Evolutionary conservation across 73 alveolate species (phyloP).

Genomic region (Paramecium biaurelia): DNA sequence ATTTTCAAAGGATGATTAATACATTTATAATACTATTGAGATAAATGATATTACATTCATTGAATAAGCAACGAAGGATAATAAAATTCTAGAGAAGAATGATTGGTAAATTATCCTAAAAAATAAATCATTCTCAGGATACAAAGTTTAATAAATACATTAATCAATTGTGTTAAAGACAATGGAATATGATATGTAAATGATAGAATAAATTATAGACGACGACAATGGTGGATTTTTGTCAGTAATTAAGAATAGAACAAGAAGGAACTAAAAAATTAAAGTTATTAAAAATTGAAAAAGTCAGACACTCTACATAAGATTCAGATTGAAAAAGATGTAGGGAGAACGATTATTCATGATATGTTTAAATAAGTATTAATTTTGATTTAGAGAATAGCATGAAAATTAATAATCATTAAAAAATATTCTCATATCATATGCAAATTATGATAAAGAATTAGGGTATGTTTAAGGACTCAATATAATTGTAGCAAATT

Average conservation of each 20-base stretch:
- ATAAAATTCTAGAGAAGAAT: background rate
- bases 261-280: background rate
- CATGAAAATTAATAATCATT: background rate
- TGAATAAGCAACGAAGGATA: background rate
- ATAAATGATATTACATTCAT: background rate
- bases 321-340: background rate
- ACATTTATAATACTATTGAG: background rate
- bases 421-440: background rate
- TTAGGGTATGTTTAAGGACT: constrained; percentile 34
- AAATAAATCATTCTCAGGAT: background rate
- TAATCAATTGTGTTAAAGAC: background rate
- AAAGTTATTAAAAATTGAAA: background rate
- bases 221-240: background rate
- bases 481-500: constrained; percentile 13
- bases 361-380: constrained; percentile 1
- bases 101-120: constrained; percentile 10
- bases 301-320: background rate
- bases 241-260: background rate
- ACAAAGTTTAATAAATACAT: background rate
- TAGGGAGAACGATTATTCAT: background rate
- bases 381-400: background rate
- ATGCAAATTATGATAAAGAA: constrained; percentile 21
- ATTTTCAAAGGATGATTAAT: background rate
- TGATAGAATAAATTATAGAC: background rate
- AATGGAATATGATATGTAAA: background rate